Evolutionary conservation across 148 eudicot species (phyloP), one percentile per base, ranked within the genome.

Genomic region (Cornus controversa): DNA sequence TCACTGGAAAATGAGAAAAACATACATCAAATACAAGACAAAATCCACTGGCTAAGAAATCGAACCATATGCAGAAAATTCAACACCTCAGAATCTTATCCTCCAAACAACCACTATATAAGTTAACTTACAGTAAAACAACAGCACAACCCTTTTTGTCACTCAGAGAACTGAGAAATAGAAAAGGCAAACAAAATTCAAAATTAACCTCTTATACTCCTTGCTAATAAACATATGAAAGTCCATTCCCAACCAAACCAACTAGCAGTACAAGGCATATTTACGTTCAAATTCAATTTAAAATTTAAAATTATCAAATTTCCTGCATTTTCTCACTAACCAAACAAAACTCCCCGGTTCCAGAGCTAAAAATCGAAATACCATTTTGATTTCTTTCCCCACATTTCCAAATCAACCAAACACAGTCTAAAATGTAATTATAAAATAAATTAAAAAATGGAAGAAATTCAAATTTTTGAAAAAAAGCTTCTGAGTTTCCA

Each of bases 361-460:
- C 71, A 27, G 27, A 18, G 42, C 8, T 16, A 22, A 75, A 26
- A 66, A 45, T 25, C 24, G 27, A 15, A 45, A 18, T 45, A 45
- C 66, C 37, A 4, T 9, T 42, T 65, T 65, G 40, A 27, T 45
- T 28, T 27, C 7, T 13, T 26, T 24, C 20, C 29, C 42, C 63
- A 10, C 34, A 28, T 27, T 66, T 66, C 10, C 71, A 75, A 62
- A 75, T 75, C 66, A 66, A 74, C 54, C 58, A 31, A 65, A 5
- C 37, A 26, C 8, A 2, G 45, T 9, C 45, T 40, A 9, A 40
- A 40, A 40, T 40, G 0, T 40, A 31, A 45, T 50, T 0, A 11
- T 13, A 11, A 50, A 50, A 11, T 11, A 11, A 50, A 10, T 14
- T 5, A 50, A 50, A 50, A 50, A 50, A 50, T 13, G 57, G 57